A percentile compares a stretch with the other conserved stretches of the same genome.
These are phyloP conservation scores for Malus hybrid DNA, from an alignment of 331 rosid genomes.

Conservation along the genomic window DNA sequence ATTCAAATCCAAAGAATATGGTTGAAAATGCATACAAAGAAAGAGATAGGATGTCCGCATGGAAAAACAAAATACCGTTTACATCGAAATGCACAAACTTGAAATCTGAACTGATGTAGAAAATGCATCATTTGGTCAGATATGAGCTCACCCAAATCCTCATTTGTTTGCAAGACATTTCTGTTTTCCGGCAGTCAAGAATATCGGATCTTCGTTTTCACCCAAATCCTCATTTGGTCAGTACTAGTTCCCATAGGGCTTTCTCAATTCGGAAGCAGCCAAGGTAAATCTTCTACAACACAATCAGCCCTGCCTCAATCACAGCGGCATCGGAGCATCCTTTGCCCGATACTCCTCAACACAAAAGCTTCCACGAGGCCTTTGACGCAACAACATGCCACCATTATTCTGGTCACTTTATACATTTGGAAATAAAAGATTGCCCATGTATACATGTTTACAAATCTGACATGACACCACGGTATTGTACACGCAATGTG, in stretches of 20 bases:
- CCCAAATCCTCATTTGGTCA: no score
- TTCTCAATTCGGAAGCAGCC: not conserved
- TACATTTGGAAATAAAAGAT: not conserved
- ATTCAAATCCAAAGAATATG: no score
- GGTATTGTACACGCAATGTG: constrained; percentile 5
- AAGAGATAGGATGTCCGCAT: no score
- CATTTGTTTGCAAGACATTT: not conserved
- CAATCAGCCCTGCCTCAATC: not conserved
- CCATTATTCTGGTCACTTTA: not conserved
- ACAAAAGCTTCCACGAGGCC: constrained; percentile 5
- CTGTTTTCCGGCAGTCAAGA: not conserved
- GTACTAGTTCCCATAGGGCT: not conserved
- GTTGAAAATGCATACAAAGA: not conserved
- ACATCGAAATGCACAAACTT: not conserved
- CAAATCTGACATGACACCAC: constrained; percentile 9
- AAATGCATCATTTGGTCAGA: not conserved
- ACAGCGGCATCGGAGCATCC: not conserved
- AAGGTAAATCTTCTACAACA: not conserved
- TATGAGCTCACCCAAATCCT: not conserved
- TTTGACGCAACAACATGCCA: constrained; percentile 2
- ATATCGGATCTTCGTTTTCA: not conserved
- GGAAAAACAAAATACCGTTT: no score
- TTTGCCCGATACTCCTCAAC: not conserved
- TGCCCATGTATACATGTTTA: not conserved
- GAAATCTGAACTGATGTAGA: not conserved